Evolutionary conservation across 257 asterid species (phyloP).

Genomic region (Handroanthus guayacan): DNA sequence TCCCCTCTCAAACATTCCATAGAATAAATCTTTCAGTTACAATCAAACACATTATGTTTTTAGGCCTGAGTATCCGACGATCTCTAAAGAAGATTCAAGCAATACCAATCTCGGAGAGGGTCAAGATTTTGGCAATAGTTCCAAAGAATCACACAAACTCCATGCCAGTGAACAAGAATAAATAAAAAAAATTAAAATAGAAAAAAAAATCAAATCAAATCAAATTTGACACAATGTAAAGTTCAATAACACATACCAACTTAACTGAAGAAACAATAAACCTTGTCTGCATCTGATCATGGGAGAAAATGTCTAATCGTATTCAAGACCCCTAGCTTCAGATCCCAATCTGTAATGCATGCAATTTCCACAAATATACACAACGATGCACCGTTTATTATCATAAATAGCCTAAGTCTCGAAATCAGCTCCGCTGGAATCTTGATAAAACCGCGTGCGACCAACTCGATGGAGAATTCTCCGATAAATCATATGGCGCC

Average conservation of each 20-base stretch:
- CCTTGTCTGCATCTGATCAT: slow-evolving; percentile 30
- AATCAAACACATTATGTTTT: background rate
- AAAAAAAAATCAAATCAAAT: background rate
- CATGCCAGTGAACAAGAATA: background rate
- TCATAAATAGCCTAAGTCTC: background rate
- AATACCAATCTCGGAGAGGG: background rate
- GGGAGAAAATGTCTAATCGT: background rate
- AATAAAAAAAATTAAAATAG: too few relatives aligned
- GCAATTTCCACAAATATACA: slow-evolving; percentile 11
- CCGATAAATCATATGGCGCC: slow-evolving; percentile 33
- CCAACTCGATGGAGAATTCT: background rate
- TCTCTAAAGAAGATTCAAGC: background rate
- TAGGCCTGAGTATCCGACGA: background rate
- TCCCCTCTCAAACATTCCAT: slow-evolving; percentile 5
- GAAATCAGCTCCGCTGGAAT: slow-evolving; percentile 29
- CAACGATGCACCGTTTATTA: background rate
- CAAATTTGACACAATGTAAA: background rate
- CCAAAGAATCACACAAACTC: background rate
- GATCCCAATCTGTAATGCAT: slow-evolving; percentile 23
- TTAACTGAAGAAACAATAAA: slow-evolving; percentile 29
- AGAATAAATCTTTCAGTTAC: background rate
- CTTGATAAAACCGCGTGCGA: slow-evolving; percentile 30
- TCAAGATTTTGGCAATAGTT: slow-evolving; percentile 17
- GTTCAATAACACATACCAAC: slow-evolving; percentile 36
- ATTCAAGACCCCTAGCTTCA: slow-evolving; percentile 27